Base-by-base conservation (phyloP, 2,329 filamentous ascomycete species). In the Chalaropsis thielavioides region DNA sequence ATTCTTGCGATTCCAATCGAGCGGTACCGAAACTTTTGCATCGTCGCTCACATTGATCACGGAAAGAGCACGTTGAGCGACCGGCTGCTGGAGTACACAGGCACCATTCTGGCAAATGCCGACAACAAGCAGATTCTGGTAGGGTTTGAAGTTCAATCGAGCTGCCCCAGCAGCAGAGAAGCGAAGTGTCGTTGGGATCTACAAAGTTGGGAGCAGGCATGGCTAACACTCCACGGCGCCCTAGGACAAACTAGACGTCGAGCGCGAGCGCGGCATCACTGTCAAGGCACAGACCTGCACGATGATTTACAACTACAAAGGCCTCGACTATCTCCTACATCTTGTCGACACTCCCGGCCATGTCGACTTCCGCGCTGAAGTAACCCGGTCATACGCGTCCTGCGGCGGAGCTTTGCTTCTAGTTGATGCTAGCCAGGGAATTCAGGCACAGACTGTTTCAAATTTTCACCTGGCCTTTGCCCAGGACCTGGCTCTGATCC, bases 221-320 rank as follows among this genome's bases (percentile, higher is more conserved):
- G n/a, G 51, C 44, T 46, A 59, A 54, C n/a, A 58, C 40, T 22
- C 17, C 31, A 31, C 24, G 15, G 17, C 11, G 41, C 64, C 24
- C 15, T 41, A 78, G 76, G 94, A 99, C 76, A 96, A 96, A 74
- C 83, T 99, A 43, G 94, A 99, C 73, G 94, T 99, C 64, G 94
- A 99, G 77, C 82, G 94, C 62, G 91, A 97, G 76, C 84, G 94
- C 46, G 94, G 94, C 68, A 99, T 99, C 74, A 99, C 94, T 0
- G 94, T 99, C 74, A 99, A 99, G 79, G 94, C 94, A 64, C 94
- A 99, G 78, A 97, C 94, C 66, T 97, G 94, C 76, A 94, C 88
- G 65, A 99, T 99, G 94, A 83, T 99, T 63, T 96, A 96, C 78
- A 90, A 96, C 76, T 79, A 87, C 19, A 61, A 65, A 31, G 92